Evolutionary conservation across 208 protist species (phyloP).

Genomic region (Crithidia fasciculata): DNA sequence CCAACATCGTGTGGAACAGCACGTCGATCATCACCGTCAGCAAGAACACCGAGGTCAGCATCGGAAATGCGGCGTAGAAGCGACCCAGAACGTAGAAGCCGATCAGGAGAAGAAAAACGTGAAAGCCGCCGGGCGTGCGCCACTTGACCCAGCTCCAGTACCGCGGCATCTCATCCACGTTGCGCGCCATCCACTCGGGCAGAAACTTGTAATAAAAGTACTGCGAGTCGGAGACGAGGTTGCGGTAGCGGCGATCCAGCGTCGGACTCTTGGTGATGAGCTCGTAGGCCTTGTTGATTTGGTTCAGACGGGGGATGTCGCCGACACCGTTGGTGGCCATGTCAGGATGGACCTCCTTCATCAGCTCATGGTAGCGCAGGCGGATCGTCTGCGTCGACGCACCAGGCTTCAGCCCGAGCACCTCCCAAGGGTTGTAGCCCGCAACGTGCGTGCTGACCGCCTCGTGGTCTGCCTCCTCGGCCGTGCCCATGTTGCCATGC

Average conservation of each 20-base stretch:
- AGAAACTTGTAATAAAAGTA: constrained; percentile 90
- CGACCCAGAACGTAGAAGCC: constrained; percentile 79
- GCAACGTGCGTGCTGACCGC: constrained; percentile 47
- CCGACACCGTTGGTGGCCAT: constrained; percentile 68
- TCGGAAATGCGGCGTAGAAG: constrained; percentile 75
- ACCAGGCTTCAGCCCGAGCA: constrained; percentile 81
- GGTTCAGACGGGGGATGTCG: constrained; percentile 82
- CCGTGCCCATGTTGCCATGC: constrained; percentile 31
- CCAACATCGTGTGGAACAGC: constrained; percentile 87
- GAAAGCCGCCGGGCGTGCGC: constrained; percentile 69
- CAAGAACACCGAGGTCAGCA: constrained; percentile 71
- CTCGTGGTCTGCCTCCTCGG: constrained; percentile 42
- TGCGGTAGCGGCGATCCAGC: constrained; percentile 87
- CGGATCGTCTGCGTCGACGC: constrained; percentile 76
- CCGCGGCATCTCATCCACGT: constrained; percentile 92
- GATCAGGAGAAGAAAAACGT: constrained; percentile 65
- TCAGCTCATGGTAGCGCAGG: constrained; percentile 85
- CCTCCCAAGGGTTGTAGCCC: constrained; percentile 89
- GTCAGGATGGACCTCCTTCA: constrained; percentile 87
- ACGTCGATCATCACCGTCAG: constrained; percentile 68
- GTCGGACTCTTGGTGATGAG: constrained; percentile 90
- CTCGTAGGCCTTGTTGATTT: constrained; percentile 92
- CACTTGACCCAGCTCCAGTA: constrained; percentile 91
- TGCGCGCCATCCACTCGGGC: constrained; percentile 91
- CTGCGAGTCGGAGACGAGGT: constrained; percentile 85